phyloP scores from a whole-genome alignment of 345 rosid genomes.

The Populus alba region DNA sequence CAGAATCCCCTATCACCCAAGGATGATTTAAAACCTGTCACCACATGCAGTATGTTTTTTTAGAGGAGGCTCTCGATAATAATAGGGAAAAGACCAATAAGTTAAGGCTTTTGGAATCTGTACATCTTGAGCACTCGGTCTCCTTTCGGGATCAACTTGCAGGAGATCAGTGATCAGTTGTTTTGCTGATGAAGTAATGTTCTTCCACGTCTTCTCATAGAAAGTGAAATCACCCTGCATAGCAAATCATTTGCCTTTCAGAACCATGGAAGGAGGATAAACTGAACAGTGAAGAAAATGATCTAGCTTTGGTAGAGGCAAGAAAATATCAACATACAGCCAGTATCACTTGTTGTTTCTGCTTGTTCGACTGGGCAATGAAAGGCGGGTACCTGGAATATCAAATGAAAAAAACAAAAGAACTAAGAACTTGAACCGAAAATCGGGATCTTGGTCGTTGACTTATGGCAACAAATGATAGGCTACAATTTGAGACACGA shows the following conservation, averaged over 20 bases:
- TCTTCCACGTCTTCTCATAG: constrained; percentile 61
- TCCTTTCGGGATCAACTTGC: constrained; percentile 52
- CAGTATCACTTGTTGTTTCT: constrained; percentile 61
- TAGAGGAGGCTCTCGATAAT: neutral
- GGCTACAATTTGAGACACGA: neutral
- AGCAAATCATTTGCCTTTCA: neutral
- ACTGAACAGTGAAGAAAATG: neutral
- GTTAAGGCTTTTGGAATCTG: neutral
- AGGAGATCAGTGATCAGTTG: constrained; percentile 52
- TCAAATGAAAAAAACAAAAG: neutral
- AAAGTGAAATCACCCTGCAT: constrained; percentile 61
- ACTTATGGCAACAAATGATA: neutral
- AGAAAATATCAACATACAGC: constrained; percentile 32
- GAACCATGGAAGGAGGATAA: neutral
- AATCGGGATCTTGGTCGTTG: neutral
- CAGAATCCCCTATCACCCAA: constrained; percentile 64
- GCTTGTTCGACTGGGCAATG: constrained; percentile 56
- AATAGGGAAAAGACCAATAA: neutral
- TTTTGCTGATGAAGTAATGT: constrained; percentile 55
- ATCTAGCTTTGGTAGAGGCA: neutral
- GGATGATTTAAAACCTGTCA: constrained; percentile 52
- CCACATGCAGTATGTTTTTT: neutral
- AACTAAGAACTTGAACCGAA: neutral
- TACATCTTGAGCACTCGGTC: constrained; percentile 60
- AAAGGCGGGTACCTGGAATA: constrained; percentile 63